A percentile compares a stretch with the other conserved stretches of the same genome.
These are phyloP conservation scores for Candida caryicola DNA, from an alignment of 805 yeast species.

Conservation along the genomic window DNA sequence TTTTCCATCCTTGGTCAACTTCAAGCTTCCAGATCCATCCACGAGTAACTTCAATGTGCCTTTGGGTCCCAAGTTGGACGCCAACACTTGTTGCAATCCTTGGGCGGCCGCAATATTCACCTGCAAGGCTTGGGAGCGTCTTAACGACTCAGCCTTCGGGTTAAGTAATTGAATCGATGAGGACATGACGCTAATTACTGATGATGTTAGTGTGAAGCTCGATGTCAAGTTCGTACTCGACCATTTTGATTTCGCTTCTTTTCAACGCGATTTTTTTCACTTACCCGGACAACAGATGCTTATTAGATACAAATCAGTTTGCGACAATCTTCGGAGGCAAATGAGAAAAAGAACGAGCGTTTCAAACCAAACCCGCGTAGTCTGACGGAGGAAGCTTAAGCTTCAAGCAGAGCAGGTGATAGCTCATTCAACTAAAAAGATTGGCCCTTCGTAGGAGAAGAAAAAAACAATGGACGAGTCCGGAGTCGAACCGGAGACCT, in stretches of 20 bases:
- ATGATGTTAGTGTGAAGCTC: background rate
- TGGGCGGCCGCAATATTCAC: slow-evolving; percentile 96
- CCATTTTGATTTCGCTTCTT: slow-evolving; percentile 1
- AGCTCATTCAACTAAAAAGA: too few relatives aligned
- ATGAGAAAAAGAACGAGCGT: background rate
- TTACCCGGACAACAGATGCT: background rate
- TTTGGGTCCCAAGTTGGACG: slow-evolving; percentile 92
- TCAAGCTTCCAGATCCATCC: slow-evolving; percentile 94
- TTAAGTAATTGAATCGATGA: slow-evolving; percentile 81
- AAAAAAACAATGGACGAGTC: slow-evolving; percentile 36
- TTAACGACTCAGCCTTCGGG: slow-evolving; percentile 96
- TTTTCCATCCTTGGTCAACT: slow-evolving; percentile 95
- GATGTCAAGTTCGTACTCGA: background rate
- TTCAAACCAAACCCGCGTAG: too few relatives aligned
- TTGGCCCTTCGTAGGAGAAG: too few relatives aligned
- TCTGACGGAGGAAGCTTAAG: too few relatives aligned
- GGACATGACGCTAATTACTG: slow-evolving; percentile 34
- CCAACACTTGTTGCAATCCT: slow-evolving; percentile 89
- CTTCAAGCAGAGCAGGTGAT: background rate
- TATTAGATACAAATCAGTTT: too few relatives aligned
- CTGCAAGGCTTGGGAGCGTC: slow-evolving; percentile 92
- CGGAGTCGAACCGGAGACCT: slow-evolving; percentile 48
- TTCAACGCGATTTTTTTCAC: slow-evolving; percentile 7
- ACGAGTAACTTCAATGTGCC: slow-evolving; percentile 96
- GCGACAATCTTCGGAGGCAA: too few relatives aligned